These are phyloP conservation scores for Pezicula carpinea DNA, from an alignment of 2,329 filamentous ascomycete species.

Conservation along the genomic window DNA sequence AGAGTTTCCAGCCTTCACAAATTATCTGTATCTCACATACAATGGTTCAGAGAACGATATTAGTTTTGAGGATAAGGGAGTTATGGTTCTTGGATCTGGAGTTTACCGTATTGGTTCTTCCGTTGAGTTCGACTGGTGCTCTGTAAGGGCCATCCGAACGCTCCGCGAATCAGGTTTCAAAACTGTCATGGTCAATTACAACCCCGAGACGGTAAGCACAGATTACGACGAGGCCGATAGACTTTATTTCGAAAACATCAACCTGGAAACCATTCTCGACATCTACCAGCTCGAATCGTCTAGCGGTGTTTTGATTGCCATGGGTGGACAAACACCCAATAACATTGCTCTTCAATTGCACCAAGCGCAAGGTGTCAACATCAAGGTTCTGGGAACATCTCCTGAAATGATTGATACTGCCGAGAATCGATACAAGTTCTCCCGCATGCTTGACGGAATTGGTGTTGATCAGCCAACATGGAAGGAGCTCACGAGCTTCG, in stretches of 20 bases:
- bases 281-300: conserved; percentile 87
- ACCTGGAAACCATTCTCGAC: conserved; percentile 82
- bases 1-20: conserved; percentile 90
- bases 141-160: conserved; percentile 88
- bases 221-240: conserved; percentile 94
- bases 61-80: conserved; percentile 78
- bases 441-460: conserved; percentile 92
- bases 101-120: conserved; percentile 97
- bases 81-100: conserved; percentile 95
- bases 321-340: conserved; percentile 97
- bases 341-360: conserved; percentile 91
- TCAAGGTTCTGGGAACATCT: conserved; percentile 90
- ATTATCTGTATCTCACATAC: conserved; percentile 96
- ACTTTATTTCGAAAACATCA: conserved; percentile 96
- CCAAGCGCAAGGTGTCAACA: conserved; percentile 59
- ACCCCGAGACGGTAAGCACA: conserved; percentile 83
- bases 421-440: conserved; percentile 98
- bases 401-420: conserved; percentile 98
- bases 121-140: conserved; percentile 99
- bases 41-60: conserved; percentile 86
- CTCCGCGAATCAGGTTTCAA: conserved; percentile 80
- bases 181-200: conserved; percentile 95
- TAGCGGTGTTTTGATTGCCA: conserved; percentile 82
- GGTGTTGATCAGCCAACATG: conserved; percentile 93
- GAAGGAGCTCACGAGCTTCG: conserved; percentile 95